phyloP scores from a whole-genome alignment of 2,329 filamentous ascomycete species.

The Nannizziopsis barbatae region DNA sequence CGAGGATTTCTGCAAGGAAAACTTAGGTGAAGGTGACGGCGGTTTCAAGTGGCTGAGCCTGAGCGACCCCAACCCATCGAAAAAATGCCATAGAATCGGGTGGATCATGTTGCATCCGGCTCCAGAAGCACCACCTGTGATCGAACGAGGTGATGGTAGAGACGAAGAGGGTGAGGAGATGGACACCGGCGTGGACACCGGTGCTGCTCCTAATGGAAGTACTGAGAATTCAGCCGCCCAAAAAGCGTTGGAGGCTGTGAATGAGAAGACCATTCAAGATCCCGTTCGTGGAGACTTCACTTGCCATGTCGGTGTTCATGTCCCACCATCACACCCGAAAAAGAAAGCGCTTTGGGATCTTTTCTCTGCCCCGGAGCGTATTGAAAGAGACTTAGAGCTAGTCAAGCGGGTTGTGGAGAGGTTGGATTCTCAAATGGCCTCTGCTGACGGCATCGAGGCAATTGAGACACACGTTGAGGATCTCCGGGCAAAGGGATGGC shows the following conservation, averaged over 20 bases:
- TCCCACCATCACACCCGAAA: conserved; percentile 69
- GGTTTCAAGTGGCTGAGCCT: conserved; percentile 94
- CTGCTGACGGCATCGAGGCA: conserved; percentile 63
- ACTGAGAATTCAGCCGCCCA: conserved; percentile 51
- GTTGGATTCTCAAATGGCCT: conserved; percentile 72
- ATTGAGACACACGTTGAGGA: conserved; percentile 82
- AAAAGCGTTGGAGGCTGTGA: conserved; percentile 84
- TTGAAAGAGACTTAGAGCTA: conserved; percentile 78
- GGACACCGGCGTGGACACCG: conserved; percentile 28
- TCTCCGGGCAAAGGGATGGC: conserved; percentile 60
- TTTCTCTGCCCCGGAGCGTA: conserved; percentile 85
- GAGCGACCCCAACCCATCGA: conserved; percentile 91
- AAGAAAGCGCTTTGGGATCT: conserved; percentile 97
- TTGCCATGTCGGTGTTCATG: conserved; percentile 92
- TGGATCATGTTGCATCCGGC: conserved; percentile 93
- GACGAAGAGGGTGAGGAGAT: conserved; percentile 54
- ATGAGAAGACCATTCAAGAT: conserved; percentile 94
- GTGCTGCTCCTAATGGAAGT: conserved; percentile 24
- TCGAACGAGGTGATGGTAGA: conserved; percentile 62
- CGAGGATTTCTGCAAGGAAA: conserved; percentile 87
- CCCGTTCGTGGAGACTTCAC: conserved; percentile 90
- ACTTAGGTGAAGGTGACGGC: conserved; percentile 79
- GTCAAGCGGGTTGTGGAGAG: conserved; percentile 72
- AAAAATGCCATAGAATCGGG: conserved; percentile 93
- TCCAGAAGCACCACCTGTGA: conserved; percentile 52